Base-by-base conservation (phyloP, 768 basidiomycete species). In the Russula sp. region DNA sequence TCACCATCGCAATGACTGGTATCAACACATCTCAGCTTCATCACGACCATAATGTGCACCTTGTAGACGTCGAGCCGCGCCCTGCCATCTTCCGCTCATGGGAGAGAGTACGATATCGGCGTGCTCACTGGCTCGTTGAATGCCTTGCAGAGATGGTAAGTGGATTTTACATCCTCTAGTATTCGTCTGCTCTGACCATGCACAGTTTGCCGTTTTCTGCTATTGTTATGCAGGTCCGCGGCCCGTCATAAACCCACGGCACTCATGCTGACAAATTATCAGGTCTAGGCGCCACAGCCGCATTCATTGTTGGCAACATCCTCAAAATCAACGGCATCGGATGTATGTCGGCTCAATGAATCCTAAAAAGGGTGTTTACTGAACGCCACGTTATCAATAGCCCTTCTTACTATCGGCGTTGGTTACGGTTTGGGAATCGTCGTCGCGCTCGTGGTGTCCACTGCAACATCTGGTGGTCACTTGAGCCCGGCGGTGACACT, bases 101-200 rank as follows among this genome's bases (percentile, higher is more conserved):
- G 84, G 85, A 86, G 66, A 79, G 70, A 64, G 67, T 75, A 20
- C 61, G 71, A 37, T 72, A 73, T 69, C 64, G 59, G 49, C 72
- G 77, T 37, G 72, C 78, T 6, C 87, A 86, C 63, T 79, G 82
- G 79, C 57, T 81, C 1, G 74, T 80, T 13, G 84, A 89, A 70
- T 77, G 81, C 66, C 74, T 87, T 45, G 86, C 85, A 9, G 88
- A 89, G 72, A 73, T 76, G 67, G 85, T 87, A 70, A 70, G 72
- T 70, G 7, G 13, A 10, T 34, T 31, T 44, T 31, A 14, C 32
- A 32, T 16, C 40, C 9, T 18, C 35, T 44, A 13, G 39, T 27
- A 8, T 13, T 18, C 6, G 40, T 40, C 47, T 10, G 45, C 49
- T 18, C 34, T 65, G 7, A 56, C 32, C 27, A 20, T 39, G 14